Base-by-base conservation (phyloP, 1,284 basidiomycete genomes). In the Apiotrichum veenhuisii region DNA sequence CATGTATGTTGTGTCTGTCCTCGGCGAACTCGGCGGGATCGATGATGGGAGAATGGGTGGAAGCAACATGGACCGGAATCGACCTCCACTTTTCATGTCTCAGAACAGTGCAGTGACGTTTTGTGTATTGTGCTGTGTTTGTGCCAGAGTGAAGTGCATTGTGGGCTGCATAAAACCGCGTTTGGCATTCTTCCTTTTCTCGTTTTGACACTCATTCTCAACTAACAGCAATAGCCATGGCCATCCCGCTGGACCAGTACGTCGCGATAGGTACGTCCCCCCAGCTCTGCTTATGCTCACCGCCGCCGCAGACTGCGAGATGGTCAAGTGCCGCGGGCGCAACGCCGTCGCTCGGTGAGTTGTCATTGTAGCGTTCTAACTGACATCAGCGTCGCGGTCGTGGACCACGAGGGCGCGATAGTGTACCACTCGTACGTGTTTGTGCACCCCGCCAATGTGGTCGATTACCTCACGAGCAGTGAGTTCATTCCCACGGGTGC, bases 391-490 rank as follows among this genome's bases (percentile, higher is more conserved):
- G 62, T 77, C 18, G 74, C 70, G 10, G 76, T 82, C 41, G 81
- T 82, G 42, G 78, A 82, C 65, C 77, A 78, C 56, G 66, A 76
- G 48, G 80, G 81, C 11, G 61, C 59, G 3, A 66, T 77, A 12
- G 55, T 82, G 9, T 67, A 78, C 49, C 79, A 82, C 58, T 75
- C 74, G 0, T 81, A 77, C 56, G 81, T 82, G 0, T 70, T 70
- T 48, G 65, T 72, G 26, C 77, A 81, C 23, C 72, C 77, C 12
- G 71, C 77, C 46, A 77, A 76, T 50, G 79, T 82, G 15, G 74
- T 76, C 11, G 80, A 81, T 67, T 82, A 81, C 66, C 69, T 80
- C 1, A 82, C 81, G 0, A 74, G 73, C 70, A 77, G 81, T 56
- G 42, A 57, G 66, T 52, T 15, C 10, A 17, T 11, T 30, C 30